Conservation (phyloP, 1,139 yeast species). For the Trichomonascaceae sp. region DNA sequence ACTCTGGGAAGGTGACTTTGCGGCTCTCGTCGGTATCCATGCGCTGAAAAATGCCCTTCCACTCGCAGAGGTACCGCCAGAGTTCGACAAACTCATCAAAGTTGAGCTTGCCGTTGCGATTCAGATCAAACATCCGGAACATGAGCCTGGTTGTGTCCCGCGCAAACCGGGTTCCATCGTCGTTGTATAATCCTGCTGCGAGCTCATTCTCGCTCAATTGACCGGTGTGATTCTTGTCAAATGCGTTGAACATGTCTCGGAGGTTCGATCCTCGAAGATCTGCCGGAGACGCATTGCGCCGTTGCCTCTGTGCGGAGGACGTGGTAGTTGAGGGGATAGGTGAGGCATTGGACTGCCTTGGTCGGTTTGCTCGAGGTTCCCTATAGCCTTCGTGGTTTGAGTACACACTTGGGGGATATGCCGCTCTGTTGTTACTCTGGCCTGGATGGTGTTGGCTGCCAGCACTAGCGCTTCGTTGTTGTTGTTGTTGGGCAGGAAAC, state of each 20-base stretch:
- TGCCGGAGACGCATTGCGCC: slow-evolving; percentile 4
- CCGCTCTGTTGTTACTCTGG: neutral
- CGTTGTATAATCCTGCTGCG: slow-evolving; percentile 45
- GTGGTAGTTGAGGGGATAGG: slow-evolving; percentile 5
- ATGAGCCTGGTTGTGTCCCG: slow-evolving; percentile 50
- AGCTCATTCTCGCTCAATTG: slow-evolving; percentile 46
- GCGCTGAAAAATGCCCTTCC: slow-evolving; percentile 51
- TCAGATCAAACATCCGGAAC: slow-evolving; percentile 51
- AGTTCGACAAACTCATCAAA: slow-evolving; percentile 59
- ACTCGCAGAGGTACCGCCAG: slow-evolving; percentile 63
- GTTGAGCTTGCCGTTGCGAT: slow-evolving; percentile 35
- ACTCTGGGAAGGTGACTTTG: slow-evolving; percentile 55
- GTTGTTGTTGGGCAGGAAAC: too few relatives aligned
- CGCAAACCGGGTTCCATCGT: slow-evolving; percentile 48
- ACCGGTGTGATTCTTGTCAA: slow-evolving; percentile 32
- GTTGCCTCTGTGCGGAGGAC: slow-evolving; percentile 4
- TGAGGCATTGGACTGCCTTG: too few relatives aligned
- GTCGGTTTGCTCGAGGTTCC: slow-evolving; percentile 4
- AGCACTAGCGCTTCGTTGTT: slow-evolving; percentile 5
- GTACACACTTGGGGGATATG: slow-evolving; percentile 4
- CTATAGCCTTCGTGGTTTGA: neutral
- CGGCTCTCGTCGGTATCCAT: slow-evolving; percentile 52
- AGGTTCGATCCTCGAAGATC: slow-evolving; percentile 15
- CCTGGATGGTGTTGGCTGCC: slow-evolving; percentile 1
- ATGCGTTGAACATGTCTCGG: slow-evolving; percentile 17